phyloP scores from a whole-genome alignment of 2,329 filamentous ascomycete species.

The Clonostachys rhizophaga region DNA sequence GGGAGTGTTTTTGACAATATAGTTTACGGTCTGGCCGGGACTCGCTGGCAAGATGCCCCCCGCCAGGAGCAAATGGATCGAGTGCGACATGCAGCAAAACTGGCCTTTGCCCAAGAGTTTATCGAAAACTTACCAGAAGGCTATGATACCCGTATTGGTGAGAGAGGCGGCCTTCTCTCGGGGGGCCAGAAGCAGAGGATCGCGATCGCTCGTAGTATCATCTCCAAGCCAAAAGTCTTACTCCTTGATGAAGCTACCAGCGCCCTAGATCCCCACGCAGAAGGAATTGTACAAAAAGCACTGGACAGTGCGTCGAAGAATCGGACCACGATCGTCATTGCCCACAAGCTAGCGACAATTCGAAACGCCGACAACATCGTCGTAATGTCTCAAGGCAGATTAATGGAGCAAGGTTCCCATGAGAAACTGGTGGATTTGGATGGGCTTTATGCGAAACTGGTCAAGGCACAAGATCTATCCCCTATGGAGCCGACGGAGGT shows the following conservation, averaged over 20 bases:
- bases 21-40: conserved; percentile 38
- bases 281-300: conserved; percentile 42
- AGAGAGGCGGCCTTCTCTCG: conserved; percentile 56
- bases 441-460: conserved; percentile 9
- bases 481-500: not conserved
- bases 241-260: conserved; percentile 61
- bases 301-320: conserved; percentile 44
- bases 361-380: conserved; percentile 56
- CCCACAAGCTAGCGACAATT: conserved; percentile 48
- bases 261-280: conserved; percentile 30
- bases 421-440: conserved; percentile 5
- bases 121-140: conserved; percentile 38
- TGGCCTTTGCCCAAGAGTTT: conserved; percentile 46
- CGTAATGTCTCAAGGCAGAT: conserved; percentile 47
- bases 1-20: conserved; percentile 49
- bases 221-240: conserved; percentile 38
- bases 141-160: conserved; percentile 53
- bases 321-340: conserved; percentile 58
- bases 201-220: conserved; percentile 40
- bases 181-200: conserved; percentile 63
- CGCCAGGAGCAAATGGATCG: conserved; percentile 34
- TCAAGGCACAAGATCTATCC: conserved; percentile 9
- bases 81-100: conserved; percentile 38
- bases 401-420: conserved; percentile 43
- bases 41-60: conserved; percentile 26